phyloP scores from a whole-genome alignment of 129 eudicot genomes.

The Tagetes erecta region DNA sequence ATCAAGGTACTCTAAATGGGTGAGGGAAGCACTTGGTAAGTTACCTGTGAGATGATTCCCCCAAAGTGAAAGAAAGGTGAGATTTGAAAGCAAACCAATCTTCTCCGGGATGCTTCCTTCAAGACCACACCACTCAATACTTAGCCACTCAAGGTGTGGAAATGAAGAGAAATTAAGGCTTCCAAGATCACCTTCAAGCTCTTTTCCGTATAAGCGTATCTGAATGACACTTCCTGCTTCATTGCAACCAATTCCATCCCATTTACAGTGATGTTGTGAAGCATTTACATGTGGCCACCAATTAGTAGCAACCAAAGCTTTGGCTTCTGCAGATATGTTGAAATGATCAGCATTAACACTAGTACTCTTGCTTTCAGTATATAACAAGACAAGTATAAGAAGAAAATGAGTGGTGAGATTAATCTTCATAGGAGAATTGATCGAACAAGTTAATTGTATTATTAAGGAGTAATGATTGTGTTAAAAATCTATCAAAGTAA shows the following conservation, averaged over 20 bases:
- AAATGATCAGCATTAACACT: not conserved
- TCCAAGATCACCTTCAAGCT: not conserved
- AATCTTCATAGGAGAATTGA: too few relatives aligned
- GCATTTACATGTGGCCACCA: not conserved
- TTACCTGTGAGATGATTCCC: not conserved
- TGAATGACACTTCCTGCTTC: constrained; percentile 8
- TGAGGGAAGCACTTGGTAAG: not conserved
- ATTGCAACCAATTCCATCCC: not conserved
- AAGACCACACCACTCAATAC: not conserved
- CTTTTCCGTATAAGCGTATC: not conserved
- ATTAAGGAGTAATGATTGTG: too few relatives aligned
- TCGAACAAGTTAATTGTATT: too few relatives aligned
- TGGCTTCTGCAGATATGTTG: not conserved
- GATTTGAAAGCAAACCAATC: constrained; percentile 10
- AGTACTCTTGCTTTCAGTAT: not conserved
- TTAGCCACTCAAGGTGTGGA: constrained; percentile 2
- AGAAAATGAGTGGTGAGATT: not conserved
- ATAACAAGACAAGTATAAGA: not conserved
- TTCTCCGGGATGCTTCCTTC: constrained; percentile 14
- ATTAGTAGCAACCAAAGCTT: not conserved
- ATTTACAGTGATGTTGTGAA: constrained; percentile 1
- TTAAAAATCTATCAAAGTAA: too few relatives aligned
- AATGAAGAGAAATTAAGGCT: constrained; percentile 14
- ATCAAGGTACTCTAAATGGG: not conserved
- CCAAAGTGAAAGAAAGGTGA: not conserved